Evolutionary conservation across 768 basidiomycete genomes (phyloP).

Genomic region (Hortiboletus campestris): DNA sequence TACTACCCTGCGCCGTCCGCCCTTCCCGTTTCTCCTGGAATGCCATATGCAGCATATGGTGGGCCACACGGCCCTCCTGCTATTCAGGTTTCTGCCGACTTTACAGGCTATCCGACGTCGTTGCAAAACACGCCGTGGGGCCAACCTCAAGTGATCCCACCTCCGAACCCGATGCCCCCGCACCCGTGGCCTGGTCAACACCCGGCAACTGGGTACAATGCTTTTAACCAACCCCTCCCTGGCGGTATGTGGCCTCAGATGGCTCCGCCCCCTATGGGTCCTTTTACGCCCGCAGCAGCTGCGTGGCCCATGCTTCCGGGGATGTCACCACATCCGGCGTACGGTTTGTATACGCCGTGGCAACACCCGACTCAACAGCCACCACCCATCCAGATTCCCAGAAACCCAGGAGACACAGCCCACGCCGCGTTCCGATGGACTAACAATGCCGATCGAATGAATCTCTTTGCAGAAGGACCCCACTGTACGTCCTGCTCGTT

Average conservation of each 20-base stretch:
- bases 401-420: constrained; percentile 22
- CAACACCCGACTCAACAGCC: constrained; percentile 28
- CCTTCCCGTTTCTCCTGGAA: constrained; percentile 26
- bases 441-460: constrained; percentile 32
- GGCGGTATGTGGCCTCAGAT: constrained; percentile 23
- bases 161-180: constrained; percentile 22
- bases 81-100: constrained; percentile 28
- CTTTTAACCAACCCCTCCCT: constrained; percentile 33
- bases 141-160: constrained; percentile 17
- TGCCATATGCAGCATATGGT: constrained; percentile 6
- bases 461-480: constrained; percentile 39
- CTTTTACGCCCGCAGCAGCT: constrained; percentile 25
- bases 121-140: constrained; percentile 29
- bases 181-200: constrained; percentile 20
- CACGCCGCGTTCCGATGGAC: constrained; percentile 31
- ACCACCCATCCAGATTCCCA: constrained; percentile 21
- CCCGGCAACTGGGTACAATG: constrained; percentile 23
- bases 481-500: constrained; percentile 36
- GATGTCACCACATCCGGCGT: constrained; percentile 22
- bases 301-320: constrained; percentile 28
- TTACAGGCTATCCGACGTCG: constrained; percentile 31
- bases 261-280: constrained; percentile 13
- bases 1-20: constrained; percentile 31
- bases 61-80: constrained; percentile 2
- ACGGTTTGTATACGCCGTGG: constrained; percentile 27